These are phyloP conservation scores for Proliferodiscus dingleyae DNA, from an alignment of 2,329 filamentous ascomycete species.

Conservation along the genomic window DNA sequence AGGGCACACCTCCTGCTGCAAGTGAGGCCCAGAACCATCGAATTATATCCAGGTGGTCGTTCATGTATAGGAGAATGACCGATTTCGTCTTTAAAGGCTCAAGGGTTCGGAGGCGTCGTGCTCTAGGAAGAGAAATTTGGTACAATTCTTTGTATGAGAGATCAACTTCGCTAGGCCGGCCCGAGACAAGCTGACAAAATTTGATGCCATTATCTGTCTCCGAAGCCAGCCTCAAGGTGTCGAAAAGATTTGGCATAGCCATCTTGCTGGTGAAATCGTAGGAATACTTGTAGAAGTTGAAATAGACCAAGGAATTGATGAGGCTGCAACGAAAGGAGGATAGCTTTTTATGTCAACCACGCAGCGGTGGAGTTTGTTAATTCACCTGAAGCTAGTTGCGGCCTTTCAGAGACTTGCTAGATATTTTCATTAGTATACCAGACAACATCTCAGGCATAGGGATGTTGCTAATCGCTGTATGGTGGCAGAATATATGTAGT, in stretches of 20 bases:
- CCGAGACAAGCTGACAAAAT: not conserved
- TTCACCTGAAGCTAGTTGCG: too few species aligned
- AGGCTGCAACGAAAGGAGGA: too few species aligned
- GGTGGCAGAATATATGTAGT: too few species aligned
- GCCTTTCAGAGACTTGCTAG: too few species aligned
- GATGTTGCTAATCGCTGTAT: too few species aligned
- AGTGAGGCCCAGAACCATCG: conserved; percentile 39
- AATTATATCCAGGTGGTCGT: conserved; percentile 35
- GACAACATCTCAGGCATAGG: too few species aligned
- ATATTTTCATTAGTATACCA: too few species aligned
- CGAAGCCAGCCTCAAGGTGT: not conserved
- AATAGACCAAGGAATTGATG: too few species aligned
- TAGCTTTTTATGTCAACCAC: too few species aligned
- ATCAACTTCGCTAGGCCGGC: not conserved
- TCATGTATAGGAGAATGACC: conserved; percentile 31
- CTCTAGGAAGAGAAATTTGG: not conserved
- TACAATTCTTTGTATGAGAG: not conserved
- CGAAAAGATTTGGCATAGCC: not conserved
- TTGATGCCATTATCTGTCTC: not conserved
- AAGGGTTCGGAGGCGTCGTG: not conserved
- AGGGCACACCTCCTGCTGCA: conserved; percentile 35
- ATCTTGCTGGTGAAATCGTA: too few species aligned
- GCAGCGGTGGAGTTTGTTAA: too few species aligned
- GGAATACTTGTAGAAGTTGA: too few species aligned
- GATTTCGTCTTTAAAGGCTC: not conserved